Evolutionary conservation across 805 yeast species (phyloP), one percentile per base, ranked within the genome.

Genomic region (Jamesozyma rosinii): DNA sequence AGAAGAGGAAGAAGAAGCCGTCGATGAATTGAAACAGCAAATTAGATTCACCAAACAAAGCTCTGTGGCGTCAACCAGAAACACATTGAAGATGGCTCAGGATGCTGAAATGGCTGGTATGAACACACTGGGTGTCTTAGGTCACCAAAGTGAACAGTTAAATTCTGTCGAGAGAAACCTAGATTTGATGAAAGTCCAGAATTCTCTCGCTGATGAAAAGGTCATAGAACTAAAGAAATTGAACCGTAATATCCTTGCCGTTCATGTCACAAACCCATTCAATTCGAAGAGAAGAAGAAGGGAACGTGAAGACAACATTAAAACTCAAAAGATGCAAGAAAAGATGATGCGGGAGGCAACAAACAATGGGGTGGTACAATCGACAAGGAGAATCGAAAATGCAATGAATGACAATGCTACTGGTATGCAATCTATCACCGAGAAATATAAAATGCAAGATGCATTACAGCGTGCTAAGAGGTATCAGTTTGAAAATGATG

Each of bases 51-150:
- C 85, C 31, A 89, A 90, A 61, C 90, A 85, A 54, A 92, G 87
- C 54, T 81, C 95, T 1, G 78, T 88, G 10, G 81, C 85, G 14
- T 79, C 89, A 33, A 83, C 97, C 0, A 75, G 94, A 57, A 87
- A 87, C 54, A 88, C 95, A 1, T 65, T 92, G 27, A 74, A 74
- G 42, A 71, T 78, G 68, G 82, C 86, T 2, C 74, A 76, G 45
- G 81, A 81, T 44, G 88, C 89, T 1, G 87, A 81, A 55, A 75
- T 74, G 47, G 70, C 81, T 5, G 90, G 87, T 31, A 69, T 80
- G 49, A 89, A 90, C 59, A 83, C 97, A 0, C 65, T 90, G 49
- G 97, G 96, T 24, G 77, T 86, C 77, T 72, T 92, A 39, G 98
- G 98, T 21, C 76, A 89, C n/a, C 97, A 92, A 63, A 79, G 92